These are phyloP conservation scores for Nemania sp. DNA, from an alignment of 2,329 filamentous ascomycete genomes.

Conservation along the genomic window DNA sequence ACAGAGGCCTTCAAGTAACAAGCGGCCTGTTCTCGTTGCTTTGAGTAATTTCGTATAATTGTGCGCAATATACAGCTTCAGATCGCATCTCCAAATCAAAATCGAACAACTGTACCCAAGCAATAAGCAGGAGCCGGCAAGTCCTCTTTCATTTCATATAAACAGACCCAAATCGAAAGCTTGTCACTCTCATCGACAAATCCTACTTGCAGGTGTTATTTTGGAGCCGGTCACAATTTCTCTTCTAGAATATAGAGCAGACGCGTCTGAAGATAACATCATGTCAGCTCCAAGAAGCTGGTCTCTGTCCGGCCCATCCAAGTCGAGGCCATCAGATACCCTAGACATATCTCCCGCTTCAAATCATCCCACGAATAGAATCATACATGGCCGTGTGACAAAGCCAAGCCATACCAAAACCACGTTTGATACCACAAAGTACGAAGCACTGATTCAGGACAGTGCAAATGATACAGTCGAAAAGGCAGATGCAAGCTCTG, in stretches of 20 bases:
- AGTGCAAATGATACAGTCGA: neutral
- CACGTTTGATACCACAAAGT: neutral
- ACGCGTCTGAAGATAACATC: neutral
- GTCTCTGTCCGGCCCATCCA: conserved; percentile 13
- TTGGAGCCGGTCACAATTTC: neutral
- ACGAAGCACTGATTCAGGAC: neutral
- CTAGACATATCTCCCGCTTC: neutral
- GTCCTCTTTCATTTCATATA: too few relatives aligned
- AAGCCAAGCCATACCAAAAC: conserved; percentile 16
- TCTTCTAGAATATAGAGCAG: neutral
- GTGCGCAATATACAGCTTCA: too few relatives aligned
- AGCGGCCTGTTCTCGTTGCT: too few relatives aligned
- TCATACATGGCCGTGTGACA: conserved; percentile 31
- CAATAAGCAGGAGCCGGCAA: too few relatives aligned
- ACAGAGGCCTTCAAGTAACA: too few relatives aligned
- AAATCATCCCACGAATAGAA: conserved; percentile 11
- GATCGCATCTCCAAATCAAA: too few relatives aligned
- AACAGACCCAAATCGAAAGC: neutral
- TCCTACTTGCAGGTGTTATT: neutral
- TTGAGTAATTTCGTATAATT: too few relatives aligned
- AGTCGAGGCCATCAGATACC: neutral
- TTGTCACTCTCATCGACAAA: neutral
- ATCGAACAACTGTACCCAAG: too few relatives aligned
- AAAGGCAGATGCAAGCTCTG: neutral
- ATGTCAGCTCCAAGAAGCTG: conserved; percentile 26